phyloP scores from a whole-genome alignment of 2,329 filamentous ascomycete species.

The Fusarium sp. region DNA sequence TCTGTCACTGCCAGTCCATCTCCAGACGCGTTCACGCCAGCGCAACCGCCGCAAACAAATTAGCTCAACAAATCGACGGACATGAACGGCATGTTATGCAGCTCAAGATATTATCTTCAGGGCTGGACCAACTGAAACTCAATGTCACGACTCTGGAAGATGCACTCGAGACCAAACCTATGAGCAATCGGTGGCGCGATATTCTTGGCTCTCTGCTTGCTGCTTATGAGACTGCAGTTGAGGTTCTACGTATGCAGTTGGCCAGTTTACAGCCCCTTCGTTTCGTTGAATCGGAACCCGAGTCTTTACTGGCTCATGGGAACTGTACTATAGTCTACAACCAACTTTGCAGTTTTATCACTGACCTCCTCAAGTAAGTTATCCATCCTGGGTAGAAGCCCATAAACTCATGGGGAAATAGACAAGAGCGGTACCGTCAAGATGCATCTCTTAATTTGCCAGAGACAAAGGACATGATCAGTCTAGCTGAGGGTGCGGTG shows the following conservation, averaged over 20 bases:
- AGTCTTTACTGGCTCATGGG: not conserved
- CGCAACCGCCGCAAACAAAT: accelerated
- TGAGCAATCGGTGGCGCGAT: not conserved
- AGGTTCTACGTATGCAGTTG: not conserved
- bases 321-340: not conserved
- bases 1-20: not conserved
- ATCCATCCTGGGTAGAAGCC: accelerated
- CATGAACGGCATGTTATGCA: not conserved
- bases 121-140: not conserved
- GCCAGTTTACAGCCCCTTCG: not conserved
- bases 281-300: not conserved
- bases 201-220: not conserved
- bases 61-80: not conserved
- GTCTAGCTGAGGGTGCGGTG: not conserved
- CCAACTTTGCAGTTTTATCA: not conserved
- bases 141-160: not conserved
- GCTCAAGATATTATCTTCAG: not conserved
- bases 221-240: not conserved
- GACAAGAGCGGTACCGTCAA: not conserved
- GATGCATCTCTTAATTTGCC: not conserved
- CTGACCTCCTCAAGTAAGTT: not conserved
- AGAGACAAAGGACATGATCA: not conserved
- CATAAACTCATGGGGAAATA: not conserved
- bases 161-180: not conserved
- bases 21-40: not conserved